Evolutionary conservation across 1,284 basidiomycete species (phyloP).

Genomic region (Abortiporus biennis): DNA sequence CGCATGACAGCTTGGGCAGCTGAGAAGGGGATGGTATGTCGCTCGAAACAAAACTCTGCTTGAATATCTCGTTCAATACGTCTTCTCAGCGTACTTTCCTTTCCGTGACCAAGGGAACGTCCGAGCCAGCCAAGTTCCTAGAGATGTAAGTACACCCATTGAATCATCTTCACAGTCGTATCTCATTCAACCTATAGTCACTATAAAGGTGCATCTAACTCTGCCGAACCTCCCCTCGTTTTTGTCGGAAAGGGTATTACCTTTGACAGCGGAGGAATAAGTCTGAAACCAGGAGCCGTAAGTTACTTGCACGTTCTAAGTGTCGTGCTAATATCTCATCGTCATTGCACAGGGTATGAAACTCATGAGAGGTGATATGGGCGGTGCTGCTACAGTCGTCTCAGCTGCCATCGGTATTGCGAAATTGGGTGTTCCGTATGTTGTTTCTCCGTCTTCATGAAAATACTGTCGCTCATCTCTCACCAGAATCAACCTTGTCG

Average conservation of each 20-base stretch:
- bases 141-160: constrained; percentile 57
- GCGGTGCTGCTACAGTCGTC: constrained; percentile 79
- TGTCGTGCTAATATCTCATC: neutral
- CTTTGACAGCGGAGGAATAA: constrained; percentile 88
- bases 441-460: constrained; percentile 7
- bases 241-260: constrained; percentile 90
- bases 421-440: constrained; percentile 71
- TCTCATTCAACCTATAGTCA: constrained; percentile 40
- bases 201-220: constrained; percentile 69
- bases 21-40: constrained; percentile 74
- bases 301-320: constrained; percentile 22
- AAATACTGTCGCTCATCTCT: constrained; percentile 1
- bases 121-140: constrained; percentile 82
- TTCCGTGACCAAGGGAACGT: constrained; percentile 79
- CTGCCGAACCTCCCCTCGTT: constrained; percentile 57
- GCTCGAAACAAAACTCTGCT: neutral
- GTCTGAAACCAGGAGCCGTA: constrained; percentile 73
- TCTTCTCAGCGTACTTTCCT: constrained; percentile 68
- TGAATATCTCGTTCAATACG: neutral
- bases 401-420: constrained; percentile 75
- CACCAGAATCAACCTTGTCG: constrained; percentile 67
- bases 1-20: constrained; percentile 65
- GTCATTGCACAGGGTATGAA: constrained; percentile 55
- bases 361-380: constrained; percentile 82
- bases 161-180: neutral